Evolutionary conservation across 768 basidiomycete genomes (phyloP).

Genomic region (Jaapia argillacea): DNA sequence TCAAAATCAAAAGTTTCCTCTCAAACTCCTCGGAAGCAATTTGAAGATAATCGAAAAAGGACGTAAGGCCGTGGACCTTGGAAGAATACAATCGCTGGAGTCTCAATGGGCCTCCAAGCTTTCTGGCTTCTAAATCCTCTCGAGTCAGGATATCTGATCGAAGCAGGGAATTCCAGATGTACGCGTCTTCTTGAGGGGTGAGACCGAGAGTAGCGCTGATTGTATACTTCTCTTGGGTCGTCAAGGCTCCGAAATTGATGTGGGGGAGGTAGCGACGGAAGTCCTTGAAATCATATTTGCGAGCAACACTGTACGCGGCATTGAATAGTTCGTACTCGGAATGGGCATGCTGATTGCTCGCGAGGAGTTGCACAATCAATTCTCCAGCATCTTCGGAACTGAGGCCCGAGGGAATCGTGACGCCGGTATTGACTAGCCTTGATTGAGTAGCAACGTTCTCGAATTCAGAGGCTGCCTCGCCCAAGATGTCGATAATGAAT

Average conservation of each 20-base stretch:
- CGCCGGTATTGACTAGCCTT: too few relatives aligned
- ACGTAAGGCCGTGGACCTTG: slow-evolving; percentile 33
- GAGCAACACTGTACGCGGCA: slow-evolving; percentile 35
- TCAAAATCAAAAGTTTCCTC: slow-evolving; percentile 45
- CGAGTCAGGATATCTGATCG: slow-evolving; percentile 47
- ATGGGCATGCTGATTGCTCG: slow-evolving; percentile 39
- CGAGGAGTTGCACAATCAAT: slow-evolving; percentile 35
- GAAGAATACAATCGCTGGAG: slow-evolving; percentile 58
- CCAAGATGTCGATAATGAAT: slow-evolving; percentile 45
- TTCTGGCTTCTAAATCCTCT: slow-evolving; percentile 39
- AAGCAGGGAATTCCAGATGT: slow-evolving; percentile 56
- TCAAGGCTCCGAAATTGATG: slow-evolving; percentile 48
- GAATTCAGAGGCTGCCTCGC: slow-evolving; percentile 35
- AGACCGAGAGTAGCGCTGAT: slow-evolving; percentile 33
- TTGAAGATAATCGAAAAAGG: slow-evolving; percentile 54
- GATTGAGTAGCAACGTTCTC: too few relatives aligned
- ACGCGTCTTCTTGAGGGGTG: slow-evolving; percentile 29
- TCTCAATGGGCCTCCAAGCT: slow-evolving; percentile 40
- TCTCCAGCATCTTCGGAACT: slow-evolving; percentile 28
- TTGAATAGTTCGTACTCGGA: slow-evolving; percentile 56
- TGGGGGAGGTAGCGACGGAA: slow-evolving; percentile 36
- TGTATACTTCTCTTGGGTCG: slow-evolving; percentile 41
- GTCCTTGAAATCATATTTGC: slow-evolving; percentile 33
- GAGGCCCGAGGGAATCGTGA: too few relatives aligned
- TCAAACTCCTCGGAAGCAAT: slow-evolving; percentile 48